Conservation (phyloP, 495 filamentous ascomycete genomes). For the Talaromyces wortmannii region DNA sequence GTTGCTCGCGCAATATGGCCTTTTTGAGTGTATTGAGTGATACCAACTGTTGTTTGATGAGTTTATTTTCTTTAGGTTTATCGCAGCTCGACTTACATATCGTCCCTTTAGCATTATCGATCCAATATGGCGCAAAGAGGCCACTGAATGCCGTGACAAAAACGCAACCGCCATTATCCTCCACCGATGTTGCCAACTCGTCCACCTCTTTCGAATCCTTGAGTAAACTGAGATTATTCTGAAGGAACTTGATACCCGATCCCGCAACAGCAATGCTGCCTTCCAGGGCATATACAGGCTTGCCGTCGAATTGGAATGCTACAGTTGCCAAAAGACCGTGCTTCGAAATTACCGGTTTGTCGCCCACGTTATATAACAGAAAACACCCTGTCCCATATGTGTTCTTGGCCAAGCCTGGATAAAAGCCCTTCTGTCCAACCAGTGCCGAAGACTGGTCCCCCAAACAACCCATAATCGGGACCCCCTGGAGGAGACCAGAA, state of each 20-base stretch:
- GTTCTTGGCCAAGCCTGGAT: slow-evolving; percentile 85
- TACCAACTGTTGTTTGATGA: slow-evolving; percentile 50
- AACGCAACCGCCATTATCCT: slow-evolving; percentile 84
- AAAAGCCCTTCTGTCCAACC: slow-evolving; percentile 88
- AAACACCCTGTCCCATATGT: slow-evolving; percentile 97
- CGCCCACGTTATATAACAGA: slow-evolving; percentile 87
- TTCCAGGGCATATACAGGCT: slow-evolving; percentile 84
- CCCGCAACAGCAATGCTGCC: slow-evolving; percentile 93
- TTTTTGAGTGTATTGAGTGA: slow-evolving; percentile 85
- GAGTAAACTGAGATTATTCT: slow-evolving; percentile 80
- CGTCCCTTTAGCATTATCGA: slow-evolving; percentile 90
- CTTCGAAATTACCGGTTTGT: slow-evolving; percentile 80
- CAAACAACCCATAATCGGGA: slow-evolving; percentile 77
- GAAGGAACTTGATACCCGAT: slow-evolving; percentile 80
- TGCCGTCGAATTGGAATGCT: slow-evolving; percentile 64
- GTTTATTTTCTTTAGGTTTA: slow-evolving; percentile 1
- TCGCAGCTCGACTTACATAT: slow-evolving; percentile 53
- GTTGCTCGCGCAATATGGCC: slow-evolving; percentile 92
- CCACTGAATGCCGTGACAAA: slow-evolving; percentile 97
- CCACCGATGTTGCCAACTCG: slow-evolving; percentile 70
- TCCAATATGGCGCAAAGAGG: slow-evolving; percentile 95
- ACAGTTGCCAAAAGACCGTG: slow-evolving; percentile 90
- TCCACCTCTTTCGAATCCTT: slow-evolving; percentile 68
- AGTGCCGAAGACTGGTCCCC: slow-evolving; percentile 92
- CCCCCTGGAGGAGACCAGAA: slow-evolving; percentile 56